These are phyloP conservation scores for Parasarocladium wereldwijsianum DNA, from an alignment of 2,329 filamentous ascomycete species.

Conservation along the genomic window DNA sequence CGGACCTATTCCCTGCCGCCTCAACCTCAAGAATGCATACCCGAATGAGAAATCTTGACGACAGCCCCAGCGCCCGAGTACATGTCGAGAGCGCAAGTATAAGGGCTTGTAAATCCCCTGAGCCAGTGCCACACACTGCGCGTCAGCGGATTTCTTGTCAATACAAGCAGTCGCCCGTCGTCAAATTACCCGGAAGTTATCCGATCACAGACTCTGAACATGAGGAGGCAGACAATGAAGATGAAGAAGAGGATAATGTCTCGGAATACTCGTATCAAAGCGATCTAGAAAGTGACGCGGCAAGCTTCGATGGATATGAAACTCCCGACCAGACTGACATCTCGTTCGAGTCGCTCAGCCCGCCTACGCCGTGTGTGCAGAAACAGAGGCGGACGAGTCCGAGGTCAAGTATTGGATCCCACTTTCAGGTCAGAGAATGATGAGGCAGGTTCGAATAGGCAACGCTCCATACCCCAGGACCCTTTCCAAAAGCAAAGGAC, in stretches of 20 bases:
- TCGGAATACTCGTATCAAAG: conserved; percentile 1
- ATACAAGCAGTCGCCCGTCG: background rate
- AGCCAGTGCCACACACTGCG: background rate
- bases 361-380: background rate
- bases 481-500: background rate
- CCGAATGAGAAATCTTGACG: background rate
- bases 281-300: conserved; percentile 1
- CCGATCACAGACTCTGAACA: background rate
- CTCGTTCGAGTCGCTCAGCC: background rate
- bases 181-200: too few species aligned
- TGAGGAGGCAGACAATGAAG: background rate
- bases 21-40: conserved; percentile 1
- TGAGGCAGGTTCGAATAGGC: background rate
- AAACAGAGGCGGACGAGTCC: background rate
- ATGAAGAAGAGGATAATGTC: background rate
- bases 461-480: background rate
- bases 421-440: background rate
- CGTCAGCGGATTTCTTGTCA: background rate
- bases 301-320: conserved; percentile 1
- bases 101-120: background rate
- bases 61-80: background rate
- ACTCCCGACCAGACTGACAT: conserved; percentile 1
- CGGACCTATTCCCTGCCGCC: background rate
- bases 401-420: background rate
- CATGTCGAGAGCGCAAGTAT: background rate